A percentile compares a stretch with the other conserved stretches of the same genome.
Evolutionary conservation across 2,329 filamentous ascomycete genomes (phyloP).

Genomic region (Dactylonectria macrodidyma): DNA sequence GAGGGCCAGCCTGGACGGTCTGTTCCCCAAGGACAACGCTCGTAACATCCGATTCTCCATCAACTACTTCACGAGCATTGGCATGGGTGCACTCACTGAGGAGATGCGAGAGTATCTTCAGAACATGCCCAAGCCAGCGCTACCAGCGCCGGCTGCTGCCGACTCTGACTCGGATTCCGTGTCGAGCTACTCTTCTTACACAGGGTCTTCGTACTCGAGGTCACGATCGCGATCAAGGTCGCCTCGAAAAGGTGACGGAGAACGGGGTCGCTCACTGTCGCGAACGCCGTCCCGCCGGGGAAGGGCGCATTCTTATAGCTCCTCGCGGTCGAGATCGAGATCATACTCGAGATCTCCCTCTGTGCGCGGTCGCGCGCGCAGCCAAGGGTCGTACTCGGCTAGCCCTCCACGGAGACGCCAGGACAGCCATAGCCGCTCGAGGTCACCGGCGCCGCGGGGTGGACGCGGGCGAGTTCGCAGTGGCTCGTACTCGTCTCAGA

Average conservation of each 20-base stretch:
- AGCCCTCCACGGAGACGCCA: constrained; percentile 48
- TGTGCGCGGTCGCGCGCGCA: constrained; percentile 38
- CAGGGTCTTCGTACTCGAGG: constrained; percentile 71
- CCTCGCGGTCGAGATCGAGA: constrained; percentile 60
- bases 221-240: constrained; percentile 64
- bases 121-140: constrained; percentile 88
- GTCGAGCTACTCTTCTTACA: constrained; percentile 85
- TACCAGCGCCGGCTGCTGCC: constrained; percentile 75
- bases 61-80: constrained; percentile 99
- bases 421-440: constrained; percentile 47
- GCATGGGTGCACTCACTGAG: constrained; percentile 94
- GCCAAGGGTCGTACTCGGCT: constrained; percentile 48
- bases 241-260: constrained; percentile 42
- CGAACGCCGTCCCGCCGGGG: constrained; percentile 47
- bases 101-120: constrained; percentile 93
- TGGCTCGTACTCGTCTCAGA: constrained; percentile 51
- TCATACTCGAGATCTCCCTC: constrained; percentile 62
- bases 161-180: constrained; percentile 80
- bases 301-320: constrained; percentile 46
- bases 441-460: constrained; percentile 49
- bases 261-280: constrained; percentile 49
- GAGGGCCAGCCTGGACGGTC: constrained; percentile 82
- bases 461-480: constrained; percentile 47
- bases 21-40: constrained; percentile 92
- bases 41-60: constrained; percentile 96